Evolutionary conservation across 163 green algal species (phyloP).

Genomic region (Volvox carteri): DNA sequence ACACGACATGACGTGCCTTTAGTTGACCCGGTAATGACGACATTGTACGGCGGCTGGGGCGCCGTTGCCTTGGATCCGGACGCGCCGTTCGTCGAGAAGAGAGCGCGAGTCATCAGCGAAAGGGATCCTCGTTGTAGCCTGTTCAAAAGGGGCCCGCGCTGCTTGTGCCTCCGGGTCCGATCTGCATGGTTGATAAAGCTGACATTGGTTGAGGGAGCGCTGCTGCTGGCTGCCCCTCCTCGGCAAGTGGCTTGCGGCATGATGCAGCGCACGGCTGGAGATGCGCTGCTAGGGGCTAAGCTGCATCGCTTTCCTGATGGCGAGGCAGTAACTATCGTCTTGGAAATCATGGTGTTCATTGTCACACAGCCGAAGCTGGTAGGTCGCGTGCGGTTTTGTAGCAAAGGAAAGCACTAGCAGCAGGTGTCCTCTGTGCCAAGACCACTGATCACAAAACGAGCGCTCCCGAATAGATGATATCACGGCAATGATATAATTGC

Average conservation of each 20-base stretch:
- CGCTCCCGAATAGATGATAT: no score
- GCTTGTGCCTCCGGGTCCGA: no score
- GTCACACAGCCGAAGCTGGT: background rate
- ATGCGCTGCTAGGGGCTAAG: background rate
- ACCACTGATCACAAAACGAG: no score
- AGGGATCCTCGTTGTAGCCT: no score
- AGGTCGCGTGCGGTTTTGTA: background rate
- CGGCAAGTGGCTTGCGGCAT: background rate
- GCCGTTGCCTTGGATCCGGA: background rate
- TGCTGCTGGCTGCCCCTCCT: conserved; percentile 12
- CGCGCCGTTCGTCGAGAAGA: background rate
- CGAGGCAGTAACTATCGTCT: background rate
- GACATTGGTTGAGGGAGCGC: background rate
- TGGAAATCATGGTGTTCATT: background rate
- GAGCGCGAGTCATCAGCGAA: background rate
- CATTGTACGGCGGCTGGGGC: conserved; percentile 76
- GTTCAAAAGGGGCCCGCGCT: no score
- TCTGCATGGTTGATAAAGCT: no score
- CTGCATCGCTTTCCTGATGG: background rate
- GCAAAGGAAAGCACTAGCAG: background rate
- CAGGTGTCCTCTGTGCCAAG: no score
- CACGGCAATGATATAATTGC: no score
- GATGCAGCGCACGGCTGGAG: background rate
- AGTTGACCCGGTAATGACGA: conserved; percentile 86
- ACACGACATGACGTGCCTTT: conserved; percentile 75